Conservation (phyloP, 2,329 filamentous ascomycete species). For the Thielaviopsis ethacetica region DNA sequence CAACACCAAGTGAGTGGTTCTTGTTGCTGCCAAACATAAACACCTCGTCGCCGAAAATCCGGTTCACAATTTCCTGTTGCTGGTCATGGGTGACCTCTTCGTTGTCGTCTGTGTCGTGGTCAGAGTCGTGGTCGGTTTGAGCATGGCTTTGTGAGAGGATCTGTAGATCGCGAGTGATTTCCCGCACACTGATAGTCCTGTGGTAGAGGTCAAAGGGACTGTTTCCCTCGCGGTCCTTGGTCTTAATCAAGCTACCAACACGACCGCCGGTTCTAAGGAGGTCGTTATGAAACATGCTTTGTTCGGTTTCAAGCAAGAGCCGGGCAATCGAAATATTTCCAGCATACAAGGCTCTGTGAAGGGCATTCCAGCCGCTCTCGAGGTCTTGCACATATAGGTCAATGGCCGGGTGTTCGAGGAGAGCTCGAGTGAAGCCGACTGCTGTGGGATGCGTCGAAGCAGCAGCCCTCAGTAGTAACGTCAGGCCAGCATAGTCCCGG, state of each 20-base stretch:
- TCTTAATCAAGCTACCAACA: slow-evolving; percentile 68
- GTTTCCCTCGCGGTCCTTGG: slow-evolving; percentile 88
- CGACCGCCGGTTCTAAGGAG: slow-evolving; percentile 38
- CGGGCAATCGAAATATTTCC: slow-evolving; percentile 80
- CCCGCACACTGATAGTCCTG: slow-evolving; percentile 66
- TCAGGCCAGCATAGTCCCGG: slow-evolving; percentile 67
- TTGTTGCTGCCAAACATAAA: slow-evolving; percentile 95
- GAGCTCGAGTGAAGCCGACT: slow-evolving; percentile 55
- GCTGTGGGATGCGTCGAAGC: slow-evolving; percentile 57
- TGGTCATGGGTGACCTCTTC: not conserved
- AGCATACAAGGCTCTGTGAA: slow-evolving; percentile 79
- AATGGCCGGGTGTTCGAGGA: slow-evolving; percentile 66
- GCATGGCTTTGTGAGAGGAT: slow-evolving; percentile 3
- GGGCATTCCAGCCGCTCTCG: slow-evolving; percentile 90
- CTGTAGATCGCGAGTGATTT: slow-evolving; percentile 27
- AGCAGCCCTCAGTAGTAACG: slow-evolving; percentile 68
- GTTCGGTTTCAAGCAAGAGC: slow-evolving; percentile 63
- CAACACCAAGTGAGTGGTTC: slow-evolving; percentile 80
- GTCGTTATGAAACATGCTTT: slow-evolving; percentile 19
- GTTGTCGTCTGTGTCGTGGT: slow-evolving; percentile 32
- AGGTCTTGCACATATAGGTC: slow-evolving; percentile 77
- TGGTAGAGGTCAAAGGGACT: slow-evolving; percentile 90
- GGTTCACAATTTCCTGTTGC: not conserved
- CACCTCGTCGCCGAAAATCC: slow-evolving; percentile 54
- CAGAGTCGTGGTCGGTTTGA: slow-evolving; percentile 25